A percentile compares a stretch with the other conserved stretches of the same genome.
Conservation (phyloP, 2,329 filamentous ascomycete species). For the Colletotrichum paranaense region DNA sequence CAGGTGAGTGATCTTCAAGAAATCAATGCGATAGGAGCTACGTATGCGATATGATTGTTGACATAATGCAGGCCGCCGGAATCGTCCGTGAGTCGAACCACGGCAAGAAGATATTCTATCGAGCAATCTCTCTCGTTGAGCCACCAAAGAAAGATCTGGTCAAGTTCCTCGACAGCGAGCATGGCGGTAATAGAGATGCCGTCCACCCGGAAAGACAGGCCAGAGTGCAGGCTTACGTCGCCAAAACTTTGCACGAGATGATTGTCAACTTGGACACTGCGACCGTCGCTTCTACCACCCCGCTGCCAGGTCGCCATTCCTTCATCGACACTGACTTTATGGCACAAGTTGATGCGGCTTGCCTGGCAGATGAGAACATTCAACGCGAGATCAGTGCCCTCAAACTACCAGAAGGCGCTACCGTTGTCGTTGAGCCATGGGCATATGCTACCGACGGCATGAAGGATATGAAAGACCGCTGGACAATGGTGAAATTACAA, state of each 20-base stretch:
- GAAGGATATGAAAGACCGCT: slow-evolving; percentile 59
- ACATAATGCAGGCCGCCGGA: neutral
- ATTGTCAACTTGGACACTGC: slow-evolving; percentile 37
- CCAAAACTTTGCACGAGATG: slow-evolving; percentile 36
- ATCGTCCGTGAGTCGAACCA: slow-evolving; percentile 13
- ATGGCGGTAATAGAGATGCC: slow-evolving; percentile 29
- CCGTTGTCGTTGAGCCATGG: slow-evolving; percentile 64
- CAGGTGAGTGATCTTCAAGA: neutral
- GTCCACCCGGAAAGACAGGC: slow-evolving; percentile 42
- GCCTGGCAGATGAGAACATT: slow-evolving; percentile 54
- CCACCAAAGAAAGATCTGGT: slow-evolving; percentile 56
- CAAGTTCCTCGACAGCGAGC: slow-evolving; percentile 53
- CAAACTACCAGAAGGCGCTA: slow-evolving; percentile 55
- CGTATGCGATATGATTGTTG: no score
- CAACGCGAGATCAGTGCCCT: slow-evolving; percentile 55
- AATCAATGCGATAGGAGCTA: no score
- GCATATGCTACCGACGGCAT: slow-evolving; percentile 65
- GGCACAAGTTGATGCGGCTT: slow-evolving; percentile 58
- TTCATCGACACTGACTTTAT: slow-evolving; percentile 61
- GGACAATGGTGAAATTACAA: slow-evolving; percentile 56
- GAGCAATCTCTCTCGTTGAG: slow-evolving; percentile 57
- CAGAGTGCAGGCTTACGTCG: slow-evolving; percentile 46
- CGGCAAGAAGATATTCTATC: slow-evolving; percentile 46
- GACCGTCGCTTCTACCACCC: slow-evolving; percentile 37
- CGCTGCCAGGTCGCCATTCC: slow-evolving; percentile 54